Evolutionary conservation across 805 yeast species (phyloP).

Genomic region (Lachancea lanzarotensis): DNA sequence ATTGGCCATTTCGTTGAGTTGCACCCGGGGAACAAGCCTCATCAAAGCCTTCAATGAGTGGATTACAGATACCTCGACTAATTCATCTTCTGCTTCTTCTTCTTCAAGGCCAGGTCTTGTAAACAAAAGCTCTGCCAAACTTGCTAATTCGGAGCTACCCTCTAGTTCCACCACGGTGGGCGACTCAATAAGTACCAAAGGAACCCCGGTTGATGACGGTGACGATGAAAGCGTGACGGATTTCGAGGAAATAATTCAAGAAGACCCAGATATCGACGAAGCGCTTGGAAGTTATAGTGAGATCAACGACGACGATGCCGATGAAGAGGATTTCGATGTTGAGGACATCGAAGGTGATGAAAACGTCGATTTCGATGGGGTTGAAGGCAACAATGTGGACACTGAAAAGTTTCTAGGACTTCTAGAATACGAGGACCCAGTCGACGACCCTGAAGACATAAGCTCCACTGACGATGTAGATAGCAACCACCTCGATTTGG

Average conservation of each 20-base stretch:
- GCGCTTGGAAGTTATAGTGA: background rate
- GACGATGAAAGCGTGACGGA: conserved; percentile 1
- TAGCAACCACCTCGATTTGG: conserved; percentile 10
- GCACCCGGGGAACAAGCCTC: conserved; percentile 14
- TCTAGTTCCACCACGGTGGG: background rate
- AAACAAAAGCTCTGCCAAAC: background rate
- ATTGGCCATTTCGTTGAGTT: conserved; percentile 18
- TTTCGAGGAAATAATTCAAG: conserved; percentile 2
- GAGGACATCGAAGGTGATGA: conserved; percentile 9
- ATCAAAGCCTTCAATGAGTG: conserved; percentile 21
- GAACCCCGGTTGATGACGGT: background rate
- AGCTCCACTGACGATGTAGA: conserved; percentile 8
- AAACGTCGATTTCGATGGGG: conserved; percentile 10
- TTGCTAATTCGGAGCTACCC: background rate
- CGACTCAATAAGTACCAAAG: background rate
- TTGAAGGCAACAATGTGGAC: background rate
- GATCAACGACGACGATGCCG: background rate
- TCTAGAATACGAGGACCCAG: background rate
- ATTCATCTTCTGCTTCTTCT: background rate
- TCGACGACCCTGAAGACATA: conserved; percentile 7
- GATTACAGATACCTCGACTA: conserved; percentile 3
- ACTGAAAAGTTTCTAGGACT: background rate
- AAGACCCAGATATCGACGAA: background rate
- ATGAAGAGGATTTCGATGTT: conserved; percentile 9
- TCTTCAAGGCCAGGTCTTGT: background rate